phyloP scores from a whole-genome alignment of 176 grass and related monocot species.

The Cenchrus americanus region DNA sequence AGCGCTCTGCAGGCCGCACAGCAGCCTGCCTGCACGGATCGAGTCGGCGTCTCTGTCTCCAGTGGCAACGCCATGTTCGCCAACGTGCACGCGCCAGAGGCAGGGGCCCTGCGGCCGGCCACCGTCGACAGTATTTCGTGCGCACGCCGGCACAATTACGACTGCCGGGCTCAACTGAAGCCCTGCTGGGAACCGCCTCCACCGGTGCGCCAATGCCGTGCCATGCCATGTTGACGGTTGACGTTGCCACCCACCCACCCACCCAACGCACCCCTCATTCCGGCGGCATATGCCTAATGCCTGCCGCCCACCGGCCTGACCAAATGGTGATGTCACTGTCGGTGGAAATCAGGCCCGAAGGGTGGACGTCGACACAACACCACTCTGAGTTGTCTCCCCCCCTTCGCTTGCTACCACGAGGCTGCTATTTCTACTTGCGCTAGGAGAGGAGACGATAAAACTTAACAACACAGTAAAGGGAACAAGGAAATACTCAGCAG shows the following conservation, averaged over 20 bases:
- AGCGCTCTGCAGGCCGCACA: neutral
- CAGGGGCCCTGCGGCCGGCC: neutral
- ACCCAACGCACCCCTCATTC: neutral
- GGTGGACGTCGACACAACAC: no score
- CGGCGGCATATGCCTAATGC: neutral
- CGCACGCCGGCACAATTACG: neutral
- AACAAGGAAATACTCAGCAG: no score
- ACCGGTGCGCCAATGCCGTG: neutral
- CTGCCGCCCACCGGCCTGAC: no score
- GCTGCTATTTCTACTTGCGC: no score
- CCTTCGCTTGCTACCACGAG: no score
- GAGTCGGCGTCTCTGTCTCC: neutral
- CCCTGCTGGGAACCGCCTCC: neutral
- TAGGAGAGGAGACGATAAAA: no score
- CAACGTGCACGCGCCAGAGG: neutral
- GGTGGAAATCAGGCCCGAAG: no score
- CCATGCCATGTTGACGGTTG: neutral
- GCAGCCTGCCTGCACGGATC: neutral
- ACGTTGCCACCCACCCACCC: constrained; percentile 24
- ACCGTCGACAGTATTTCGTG: constrained; percentile 26
- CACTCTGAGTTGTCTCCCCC: no score
- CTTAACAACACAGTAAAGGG: no score
- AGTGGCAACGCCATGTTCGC: neutral
- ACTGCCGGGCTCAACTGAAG: neutral
- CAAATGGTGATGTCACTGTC: neutral